Conservation (phyloP, 352 stramenopile species). For the Pythium oligandrum region DNA sequence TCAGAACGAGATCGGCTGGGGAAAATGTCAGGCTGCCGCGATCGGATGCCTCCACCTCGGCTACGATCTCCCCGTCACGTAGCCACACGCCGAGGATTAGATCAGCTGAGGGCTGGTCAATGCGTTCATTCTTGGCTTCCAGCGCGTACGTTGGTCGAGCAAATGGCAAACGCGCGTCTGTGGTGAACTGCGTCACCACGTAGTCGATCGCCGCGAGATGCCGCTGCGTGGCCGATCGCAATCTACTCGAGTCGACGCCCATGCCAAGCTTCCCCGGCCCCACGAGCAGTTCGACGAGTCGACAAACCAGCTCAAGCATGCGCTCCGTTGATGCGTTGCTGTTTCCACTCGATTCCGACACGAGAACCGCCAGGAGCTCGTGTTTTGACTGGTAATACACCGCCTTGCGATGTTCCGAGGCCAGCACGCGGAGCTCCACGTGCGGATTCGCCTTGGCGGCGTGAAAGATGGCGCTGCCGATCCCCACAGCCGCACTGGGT, state of each 20-base stretch:
- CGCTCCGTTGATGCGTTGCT: too few species aligned
- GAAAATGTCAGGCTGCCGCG: too few species aligned
- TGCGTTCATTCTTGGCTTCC: neutral
- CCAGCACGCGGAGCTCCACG: conserved; percentile 20
- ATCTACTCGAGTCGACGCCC: too few species aligned
- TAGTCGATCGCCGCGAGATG: conserved; percentile 1
- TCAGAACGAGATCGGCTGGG: too few species aligned
- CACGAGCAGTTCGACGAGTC: too few species aligned
- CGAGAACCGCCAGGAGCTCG: conserved; percentile 31
- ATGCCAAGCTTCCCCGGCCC: too few species aligned
- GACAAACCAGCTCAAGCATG: neutral
- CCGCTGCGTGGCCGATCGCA: neutral
- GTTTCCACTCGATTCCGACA: conserved; percentile 9
- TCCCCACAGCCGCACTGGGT: conserved; percentile 39
- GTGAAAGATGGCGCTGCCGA: conserved; percentile 47
- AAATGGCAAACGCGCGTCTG: neutral
- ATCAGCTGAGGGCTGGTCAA: neutral
- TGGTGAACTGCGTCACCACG: neutral
- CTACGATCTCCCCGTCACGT: neutral
- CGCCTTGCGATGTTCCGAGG: conserved; percentile 25
- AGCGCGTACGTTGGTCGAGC: too few species aligned
- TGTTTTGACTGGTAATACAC: conserved; percentile 26
- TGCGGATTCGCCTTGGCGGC: conserved; percentile 17
- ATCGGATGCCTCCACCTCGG: too few species aligned
- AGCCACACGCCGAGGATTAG: neutral